These are phyloP conservation scores for Beta lomatogona DNA, from an alignment of 179 eudicot species.

Conservation along the genomic window DNA sequence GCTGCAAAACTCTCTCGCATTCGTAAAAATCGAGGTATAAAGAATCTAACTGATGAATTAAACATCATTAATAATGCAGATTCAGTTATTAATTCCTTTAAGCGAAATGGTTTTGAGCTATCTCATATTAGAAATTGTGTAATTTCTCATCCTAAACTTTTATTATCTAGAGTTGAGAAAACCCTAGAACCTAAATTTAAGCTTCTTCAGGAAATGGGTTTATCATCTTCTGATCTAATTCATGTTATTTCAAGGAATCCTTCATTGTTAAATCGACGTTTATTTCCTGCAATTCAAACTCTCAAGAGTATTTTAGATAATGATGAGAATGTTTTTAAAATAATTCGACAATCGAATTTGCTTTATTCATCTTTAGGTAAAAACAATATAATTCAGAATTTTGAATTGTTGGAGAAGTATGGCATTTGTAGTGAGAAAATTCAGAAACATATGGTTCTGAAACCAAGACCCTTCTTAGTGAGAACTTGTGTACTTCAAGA, in stretches of 20 bases:
- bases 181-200: conserved; percentile 36
- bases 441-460: conserved; percentile 1
- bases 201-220: conserved; percentile 28
- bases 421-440: conserved; percentile 27
- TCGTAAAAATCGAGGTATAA: not conserved
- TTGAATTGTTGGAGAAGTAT: conserved; percentile 14
- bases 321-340: conserved; percentile 22
- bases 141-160: not conserved
- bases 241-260: not conserved
- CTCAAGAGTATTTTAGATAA: conserved; percentile 19
- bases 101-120: conserved; percentile 12
- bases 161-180: conserved; percentile 15
- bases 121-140: conserved; percentile 15
- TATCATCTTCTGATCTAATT: conserved; percentile 22
- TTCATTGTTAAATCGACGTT: not conserved
- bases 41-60: conserved; percentile 10
- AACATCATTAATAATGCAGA: not conserved
- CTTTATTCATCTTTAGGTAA: not conserved
- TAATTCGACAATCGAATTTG: conserved; percentile 1
- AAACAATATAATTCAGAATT: conserved; percentile 19
- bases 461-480: conserved; percentile 5
- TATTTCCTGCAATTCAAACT: not conserved
- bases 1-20: not conserved
- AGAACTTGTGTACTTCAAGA: conserved; percentile 2
- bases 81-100: conserved; percentile 25